phyloP scores from a whole-genome alignment of 805 yeast genomes.

The Yamadazyma akitaensis region DNA sequence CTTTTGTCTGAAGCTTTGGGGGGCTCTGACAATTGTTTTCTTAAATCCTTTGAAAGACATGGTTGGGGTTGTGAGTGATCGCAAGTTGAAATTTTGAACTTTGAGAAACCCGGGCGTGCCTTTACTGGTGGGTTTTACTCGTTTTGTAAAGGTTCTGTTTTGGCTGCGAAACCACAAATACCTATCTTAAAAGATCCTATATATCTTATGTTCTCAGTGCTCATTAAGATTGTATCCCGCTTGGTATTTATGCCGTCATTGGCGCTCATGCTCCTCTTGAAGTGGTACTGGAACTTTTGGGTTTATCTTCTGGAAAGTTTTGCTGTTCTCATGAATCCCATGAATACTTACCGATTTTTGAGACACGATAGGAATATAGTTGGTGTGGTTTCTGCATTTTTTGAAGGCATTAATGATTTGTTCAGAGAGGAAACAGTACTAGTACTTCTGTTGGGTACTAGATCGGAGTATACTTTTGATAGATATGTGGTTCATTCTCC shows the following conservation, averaged over 20 bases:
- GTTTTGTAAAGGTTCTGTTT: too few species aligned
- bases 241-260: slow-evolving; percentile 4
- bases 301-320: slow-evolving; percentile 1
- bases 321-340: not conserved
- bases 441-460: slow-evolving; percentile 4
- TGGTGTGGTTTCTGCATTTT: not conserved
- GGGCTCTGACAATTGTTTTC: slow-evolving; percentile 80
- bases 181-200: not conserved
- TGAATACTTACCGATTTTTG: not conserved
- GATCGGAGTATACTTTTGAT: slow-evolving; percentile 37
- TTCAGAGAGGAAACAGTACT: not conserved
- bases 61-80: not conserved
- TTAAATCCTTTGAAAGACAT: slow-evolving; percentile 91
- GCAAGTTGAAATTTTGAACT: not conserved
- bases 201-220: not conserved
- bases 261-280: not conserved
- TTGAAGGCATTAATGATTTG: not conserved
- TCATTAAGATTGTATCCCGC: not conserved
- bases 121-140: not conserved
- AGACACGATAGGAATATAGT: not conserved
- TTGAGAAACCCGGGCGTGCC: not conserved
- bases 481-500: slow-evolving; percentile 37
- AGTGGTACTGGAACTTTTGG: slow-evolving; percentile 13
- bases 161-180: slow-evolving; percentile 4
- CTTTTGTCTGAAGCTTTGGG: slow-evolving; percentile 87